These are phyloP conservation scores for Apiotrichum montevideense DNA, from an alignment of 1,284 basidiomycete species.

Conservation along the genomic window DNA sequence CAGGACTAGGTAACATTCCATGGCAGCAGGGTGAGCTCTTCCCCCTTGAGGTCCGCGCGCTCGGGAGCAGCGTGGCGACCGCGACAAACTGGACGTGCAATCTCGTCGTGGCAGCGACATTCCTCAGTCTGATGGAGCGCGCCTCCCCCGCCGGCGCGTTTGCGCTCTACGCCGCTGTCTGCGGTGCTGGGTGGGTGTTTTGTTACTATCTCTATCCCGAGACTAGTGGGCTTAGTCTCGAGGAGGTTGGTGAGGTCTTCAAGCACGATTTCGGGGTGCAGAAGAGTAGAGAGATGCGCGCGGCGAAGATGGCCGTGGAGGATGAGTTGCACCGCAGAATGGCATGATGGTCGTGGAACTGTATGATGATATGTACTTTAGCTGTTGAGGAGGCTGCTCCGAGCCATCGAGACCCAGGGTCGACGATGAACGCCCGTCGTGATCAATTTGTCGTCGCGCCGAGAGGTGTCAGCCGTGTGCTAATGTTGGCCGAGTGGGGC, in stretches of 20 bases:
- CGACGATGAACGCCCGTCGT: too few relatives aligned
- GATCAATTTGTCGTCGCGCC: too few relatives aligned
- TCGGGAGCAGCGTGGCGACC: constrained; percentile 72
- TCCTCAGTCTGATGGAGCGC: constrained; percentile 66
- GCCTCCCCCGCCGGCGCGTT: constrained; percentile 75
- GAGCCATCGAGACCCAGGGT: too few relatives aligned
- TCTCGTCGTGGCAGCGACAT: constrained; percentile 66
- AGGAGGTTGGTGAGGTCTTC: constrained; percentile 52
- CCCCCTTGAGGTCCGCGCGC: constrained; percentile 66
- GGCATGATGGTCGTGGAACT: too few relatives aligned
- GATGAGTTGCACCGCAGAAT: too few relatives aligned
- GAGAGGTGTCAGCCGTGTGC: too few relatives aligned
- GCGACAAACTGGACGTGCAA: constrained; percentile 73
- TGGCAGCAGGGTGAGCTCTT: constrained; percentile 86
- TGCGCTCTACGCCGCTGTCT: constrained; percentile 71
- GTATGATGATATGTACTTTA: too few relatives aligned
- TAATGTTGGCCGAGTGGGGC: too few relatives aligned
- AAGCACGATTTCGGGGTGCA: constrained; percentile 49
- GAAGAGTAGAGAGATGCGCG: constrained; percentile 40
- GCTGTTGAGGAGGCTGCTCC: too few relatives aligned
- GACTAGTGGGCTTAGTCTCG: constrained; percentile 50
- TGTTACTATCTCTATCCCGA: constrained; percentile 67
- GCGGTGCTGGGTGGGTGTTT: constrained; percentile 64
- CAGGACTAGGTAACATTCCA: constrained; percentile 68
- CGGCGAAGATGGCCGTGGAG: not conserved